Percentiles rank a stretch among this genome's conserved stretches.
phyloP scores from a whole-genome alignment of 2,329 filamentous ascomycete species.

The Penicillium vulpinum region DNA sequence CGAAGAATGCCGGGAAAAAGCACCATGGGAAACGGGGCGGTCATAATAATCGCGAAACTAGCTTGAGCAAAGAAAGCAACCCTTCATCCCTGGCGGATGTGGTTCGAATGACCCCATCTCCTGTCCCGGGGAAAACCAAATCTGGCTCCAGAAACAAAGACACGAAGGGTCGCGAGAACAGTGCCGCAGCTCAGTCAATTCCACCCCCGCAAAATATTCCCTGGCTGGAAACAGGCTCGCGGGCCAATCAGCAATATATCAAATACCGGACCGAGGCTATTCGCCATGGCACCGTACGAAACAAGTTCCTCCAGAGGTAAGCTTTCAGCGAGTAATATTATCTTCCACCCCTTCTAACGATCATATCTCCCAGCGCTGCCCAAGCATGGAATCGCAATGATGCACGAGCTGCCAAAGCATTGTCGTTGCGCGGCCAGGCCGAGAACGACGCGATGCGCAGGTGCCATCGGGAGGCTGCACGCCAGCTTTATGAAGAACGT shows the following conservation, averaged over 20 bases:
- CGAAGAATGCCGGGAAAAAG: conserved; percentile 75
- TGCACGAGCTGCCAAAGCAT: conserved; percentile 89
- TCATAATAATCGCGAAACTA: conserved; percentile 58
- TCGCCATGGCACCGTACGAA: conserved; percentile 91
- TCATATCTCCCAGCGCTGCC: conserved; percentile 65
- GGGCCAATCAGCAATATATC: conserved; percentile 89
- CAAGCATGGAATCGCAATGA: conserved; percentile 99
- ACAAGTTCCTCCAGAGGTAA: conserved; percentile 94
- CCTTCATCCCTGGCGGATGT: conserved; percentile 88
- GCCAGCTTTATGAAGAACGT: conserved; percentile 88
- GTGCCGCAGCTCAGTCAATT: conserved; percentile 77
- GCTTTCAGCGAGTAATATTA: conserved; percentile 11
- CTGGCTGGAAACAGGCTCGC: conserved; percentile 91
- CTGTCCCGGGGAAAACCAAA: conserved; percentile 59
- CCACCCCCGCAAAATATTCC: conserved; percentile 87
- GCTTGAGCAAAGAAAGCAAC: conserved; percentile 65
- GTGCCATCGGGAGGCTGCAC: conserved; percentile 89
- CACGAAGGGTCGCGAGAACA: conserved; percentile 71
- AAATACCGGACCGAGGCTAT: conserved; percentile 95
- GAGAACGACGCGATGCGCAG: conserved; percentile 98
- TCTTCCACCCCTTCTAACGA: neutral
- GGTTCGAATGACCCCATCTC: conserved; percentile 90
- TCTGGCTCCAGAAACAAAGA: conserved; percentile 62
- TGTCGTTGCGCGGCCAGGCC: conserved; percentile 89
- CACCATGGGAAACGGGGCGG: conserved; percentile 89